Evolutionary conservation across 768 basidiomycete genomes (phyloP), one percentile per base, ranked within the genome.

Genomic region (Clitopilus passeckerianus): DNA sequence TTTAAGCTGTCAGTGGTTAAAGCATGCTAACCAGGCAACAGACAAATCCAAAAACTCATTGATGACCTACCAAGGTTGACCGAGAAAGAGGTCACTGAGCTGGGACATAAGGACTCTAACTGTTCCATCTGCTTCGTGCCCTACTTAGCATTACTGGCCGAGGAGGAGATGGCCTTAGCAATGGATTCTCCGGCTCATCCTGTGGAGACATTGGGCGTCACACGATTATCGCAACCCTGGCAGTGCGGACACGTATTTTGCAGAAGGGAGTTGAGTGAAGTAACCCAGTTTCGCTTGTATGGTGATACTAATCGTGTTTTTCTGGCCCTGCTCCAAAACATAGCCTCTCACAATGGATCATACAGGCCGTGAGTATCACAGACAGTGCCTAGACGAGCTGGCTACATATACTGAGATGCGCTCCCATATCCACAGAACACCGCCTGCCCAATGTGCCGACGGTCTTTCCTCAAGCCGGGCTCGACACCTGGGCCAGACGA

Each of bases 171-270:
- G 55, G 88, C 89, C 0, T 65, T 74, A 22, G 91, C 79, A 6
- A 88, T 92, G 86, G 90, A 92, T 65, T 89, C 90, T 1, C 89
- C 90, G 4, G 88, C 90, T 8, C 81, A 87, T 61, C 81, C 89
- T 15, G 63, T 76, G n/a, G 86, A 90, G 61, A 79, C 85, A 35
- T 70, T 89, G 0, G 91, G 91, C 2, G 84, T 92, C 20, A 90
- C 89, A 20, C 81, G 76, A 63, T 72, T 93, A 7, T 69, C 74
- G 58, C 67, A 79, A 65, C 59, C 78, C 64, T 72, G 78, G 76
- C 80, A 81, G 61, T 83, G 85, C 62, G 79, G 83, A 3, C 91
- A 93, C 67, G 64, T 88, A n/a, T 93, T 92, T 66, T 93, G 91
- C 69, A 80, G 89, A 64, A 85, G 84, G 75, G 91, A 93, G 91